A percentile compares a stretch with the other conserved stretches of the same genome.
phyloP scores from a whole-genome alignment of 495 filamentous ascomycete species.

The Lophiotrema nucula region DNA sequence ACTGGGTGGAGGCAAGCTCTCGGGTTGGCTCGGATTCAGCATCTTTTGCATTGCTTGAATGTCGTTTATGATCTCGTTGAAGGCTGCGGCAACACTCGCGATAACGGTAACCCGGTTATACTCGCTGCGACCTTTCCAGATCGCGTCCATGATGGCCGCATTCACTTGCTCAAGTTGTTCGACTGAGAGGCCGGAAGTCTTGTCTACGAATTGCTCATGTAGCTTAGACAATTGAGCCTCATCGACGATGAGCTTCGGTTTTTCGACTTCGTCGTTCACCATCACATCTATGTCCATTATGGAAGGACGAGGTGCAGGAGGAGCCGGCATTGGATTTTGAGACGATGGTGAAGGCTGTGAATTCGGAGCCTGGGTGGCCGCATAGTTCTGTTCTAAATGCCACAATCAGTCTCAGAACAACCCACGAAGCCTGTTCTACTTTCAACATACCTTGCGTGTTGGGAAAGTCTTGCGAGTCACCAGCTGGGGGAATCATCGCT shows the following conservation, averaged over 20 bases:
- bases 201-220: conserved; percentile 56
- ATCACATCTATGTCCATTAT: conserved; percentile 11
- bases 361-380: conserved; percentile 42
- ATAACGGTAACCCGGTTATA: conserved; percentile 78
- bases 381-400: conserved; percentile 25
- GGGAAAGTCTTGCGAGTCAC: conserved; percentile 52
- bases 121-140: conserved; percentile 76
- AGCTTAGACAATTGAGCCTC: conserved; percentile 54
- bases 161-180: conserved; percentile 95
- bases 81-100: conserved; percentile 58
- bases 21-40: conserved; percentile 26
- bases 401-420: neutral
- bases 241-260: conserved; percentile 58
- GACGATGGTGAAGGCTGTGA: conserved; percentile 37
- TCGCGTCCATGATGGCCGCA: conserved; percentile 80
- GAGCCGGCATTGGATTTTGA: conserved; percentile 27
- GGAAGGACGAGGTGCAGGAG: conserved; percentile 19
- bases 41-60: conserved; percentile 69
- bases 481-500: conserved; percentile 28
- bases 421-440: neutral
- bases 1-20: no score
- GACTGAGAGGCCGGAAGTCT: conserved; percentile 76
- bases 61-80: conserved; percentile 78
- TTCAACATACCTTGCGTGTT: conserved; percentile 56
- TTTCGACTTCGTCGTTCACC: conserved; percentile 37